These are phyloP conservation scores for Colletotrichum sp. DNA, from an alignment of 2,329 filamentous ascomycete species.

Conservation along the genomic window DNA sequence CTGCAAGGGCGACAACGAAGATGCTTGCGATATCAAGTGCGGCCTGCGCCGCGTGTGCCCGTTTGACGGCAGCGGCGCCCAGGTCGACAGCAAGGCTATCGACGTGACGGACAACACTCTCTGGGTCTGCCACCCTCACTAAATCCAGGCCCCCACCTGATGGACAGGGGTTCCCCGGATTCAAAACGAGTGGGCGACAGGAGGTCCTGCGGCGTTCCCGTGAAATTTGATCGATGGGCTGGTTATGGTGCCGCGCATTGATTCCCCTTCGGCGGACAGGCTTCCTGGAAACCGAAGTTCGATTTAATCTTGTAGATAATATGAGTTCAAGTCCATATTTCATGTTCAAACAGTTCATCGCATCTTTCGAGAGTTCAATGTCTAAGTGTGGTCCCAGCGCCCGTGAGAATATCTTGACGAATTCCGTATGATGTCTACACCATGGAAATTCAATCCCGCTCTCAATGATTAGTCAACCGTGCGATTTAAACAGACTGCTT, in stretches of 20 bases:
- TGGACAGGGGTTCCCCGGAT: background rate
- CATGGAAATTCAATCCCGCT: background rate
- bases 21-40: background rate
- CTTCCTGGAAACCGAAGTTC: background rate
- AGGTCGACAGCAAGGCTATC: conserved; percentile 8
- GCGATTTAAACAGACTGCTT: background rate
- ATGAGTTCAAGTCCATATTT: background rate
- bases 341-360: background rate
- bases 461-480: background rate
- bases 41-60: conserved; percentile 1
- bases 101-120: background rate
- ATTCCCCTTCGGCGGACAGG: background rate
- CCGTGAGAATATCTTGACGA: background rate
- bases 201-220: background rate
- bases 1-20: conserved; percentile 1
- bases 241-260: background rate
- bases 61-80: background rate
- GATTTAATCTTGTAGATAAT: background rate
- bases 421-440: background rate
- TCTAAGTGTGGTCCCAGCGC: background rate
- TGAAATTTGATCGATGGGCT: background rate
- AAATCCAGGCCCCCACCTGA: background rate
- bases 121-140: conserved; percentile 3
- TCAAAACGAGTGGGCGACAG: background rate
- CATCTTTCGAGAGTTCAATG: background rate